Evolutionary conservation across 208 protist genomes (phyloP).

Genomic region (Leishmania lainsoni): DNA sequence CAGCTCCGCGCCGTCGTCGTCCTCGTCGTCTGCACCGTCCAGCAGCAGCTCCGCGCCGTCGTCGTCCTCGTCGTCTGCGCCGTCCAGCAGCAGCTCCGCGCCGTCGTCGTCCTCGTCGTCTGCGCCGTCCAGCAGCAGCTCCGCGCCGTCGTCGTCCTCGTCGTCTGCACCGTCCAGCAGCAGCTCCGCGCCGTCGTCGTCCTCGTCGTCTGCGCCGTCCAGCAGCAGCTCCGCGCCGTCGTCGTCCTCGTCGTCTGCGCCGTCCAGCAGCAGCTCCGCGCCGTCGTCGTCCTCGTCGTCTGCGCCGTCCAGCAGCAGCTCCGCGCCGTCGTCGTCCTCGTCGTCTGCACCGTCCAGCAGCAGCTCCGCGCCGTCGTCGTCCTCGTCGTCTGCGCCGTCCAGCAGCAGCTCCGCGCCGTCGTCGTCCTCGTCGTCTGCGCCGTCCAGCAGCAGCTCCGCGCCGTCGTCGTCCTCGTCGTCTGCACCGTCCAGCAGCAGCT

Average conservation of each 20-base stretch:
- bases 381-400: not conserved
- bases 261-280: not conserved
- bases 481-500: not conserved
- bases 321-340: not conserved
- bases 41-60: not conserved
- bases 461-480: not conserved
- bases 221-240: not conserved
- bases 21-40: not conserved
- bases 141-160: not conserved
- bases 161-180: not conserved
- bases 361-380: not conserved
- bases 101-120: not conserved
- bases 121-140: not conserved
- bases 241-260: conserved; percentile 1
- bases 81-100: not conserved
- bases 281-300: not conserved
- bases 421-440: not conserved
- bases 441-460: not conserved
- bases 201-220: not conserved
- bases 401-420: not conserved
- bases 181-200: not conserved
- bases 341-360: not conserved
- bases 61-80: not conserved
- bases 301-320: conserved; percentile 1
- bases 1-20: not conserved